These are phyloP conservation scores for Blastocrithidia nonstop DNA, from an alignment of 208 protist species.

Conservation along the genomic window DNA sequence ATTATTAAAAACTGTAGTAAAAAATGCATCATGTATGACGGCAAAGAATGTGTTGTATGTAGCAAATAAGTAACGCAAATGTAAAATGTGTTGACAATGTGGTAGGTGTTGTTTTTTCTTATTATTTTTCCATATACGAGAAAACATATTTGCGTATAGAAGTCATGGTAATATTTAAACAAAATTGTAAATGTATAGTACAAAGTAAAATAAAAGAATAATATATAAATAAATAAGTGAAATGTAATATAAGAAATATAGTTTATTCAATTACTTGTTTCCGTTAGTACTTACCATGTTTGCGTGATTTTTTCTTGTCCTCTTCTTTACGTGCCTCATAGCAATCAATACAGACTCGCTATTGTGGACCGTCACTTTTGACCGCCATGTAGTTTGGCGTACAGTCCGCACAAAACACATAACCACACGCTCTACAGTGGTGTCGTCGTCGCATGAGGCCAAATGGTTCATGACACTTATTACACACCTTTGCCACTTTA, in stretches of 20 bases:
- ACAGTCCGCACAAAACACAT: constrained; percentile 68
- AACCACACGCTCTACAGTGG: constrained; percentile 72
- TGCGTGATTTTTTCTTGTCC: constrained; percentile 8
- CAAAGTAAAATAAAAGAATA: neutral
- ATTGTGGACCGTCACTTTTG: constrained; percentile 17
- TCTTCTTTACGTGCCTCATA: constrained; percentile 17
- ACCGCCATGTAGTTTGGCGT: constrained; percentile 29
- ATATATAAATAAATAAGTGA: neutral
- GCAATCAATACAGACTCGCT: constrained; percentile 52
- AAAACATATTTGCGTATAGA: neutral
- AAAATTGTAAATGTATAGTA: constrained; percentile 1
- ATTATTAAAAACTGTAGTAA: too few species aligned
- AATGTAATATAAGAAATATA: neutral
- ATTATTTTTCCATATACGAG: too few species aligned
- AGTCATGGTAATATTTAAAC: neutral
- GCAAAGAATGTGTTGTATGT: too few species aligned
- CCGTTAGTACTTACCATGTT: neutral
- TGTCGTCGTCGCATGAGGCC: constrained; percentile 52
- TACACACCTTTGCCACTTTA: constrained; percentile 43
- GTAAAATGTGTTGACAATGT: too few species aligned
- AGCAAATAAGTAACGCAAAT: too few species aligned
- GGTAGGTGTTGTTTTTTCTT: too few species aligned
- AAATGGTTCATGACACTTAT: constrained; percentile 53
- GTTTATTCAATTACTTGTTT: too few species aligned
- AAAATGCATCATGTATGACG: too few species aligned